Evolutionary conservation across 768 basidiomycete genomes (phyloP), one percentile per base, ranked within the genome.

Genomic region (Trametes punicea): DNA sequence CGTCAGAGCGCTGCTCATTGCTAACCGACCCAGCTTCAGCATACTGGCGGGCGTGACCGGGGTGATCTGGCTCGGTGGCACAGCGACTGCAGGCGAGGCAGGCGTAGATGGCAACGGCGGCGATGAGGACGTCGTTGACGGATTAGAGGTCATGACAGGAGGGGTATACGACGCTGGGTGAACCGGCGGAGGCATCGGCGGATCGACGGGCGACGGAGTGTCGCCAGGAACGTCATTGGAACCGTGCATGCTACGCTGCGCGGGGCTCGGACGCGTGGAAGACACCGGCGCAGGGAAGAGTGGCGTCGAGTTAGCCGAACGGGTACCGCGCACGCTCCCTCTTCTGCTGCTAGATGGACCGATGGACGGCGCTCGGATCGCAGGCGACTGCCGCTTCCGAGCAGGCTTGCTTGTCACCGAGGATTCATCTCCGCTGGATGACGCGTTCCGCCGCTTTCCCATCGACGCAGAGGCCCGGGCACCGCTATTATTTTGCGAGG

Each of bases 1-100:
- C 2, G 39, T 23, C 11, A 46, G 68, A 26, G 75, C 69, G 44
- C 71, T 81, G 45, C 78, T 75, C 48, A 81, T 73, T 5, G 84
- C 82, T 2, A 87, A 69, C 33, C 80, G 73, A 3, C 86, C 85
- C 6, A 98, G 77, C 61, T 95, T 95, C 90, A 98, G 92, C 66
- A 98, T 88, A 55, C 84, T 90, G 0, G 92, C 88, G 0, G 95
- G 95, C 0, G 95, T 97, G 40, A 93, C 91, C 6, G 95, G 95
- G 4, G 76, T 82, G 58, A 84, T 68, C 57, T 74, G 77, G 67
- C 68, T 66, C 6, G 49, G 58, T 23, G 63, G 65, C 33, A 57
- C 62, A 1, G 58, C 21, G 20, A 18, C 36, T 9, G 52, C 42
- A 2, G 51, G 48, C 11, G 56, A 51, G 3, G 53, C 48, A 1